Evolutionary conservation across 495 filamentous ascomycete genomes (phyloP).

Genomic region (Aspergillus heteromorphus): DNA sequence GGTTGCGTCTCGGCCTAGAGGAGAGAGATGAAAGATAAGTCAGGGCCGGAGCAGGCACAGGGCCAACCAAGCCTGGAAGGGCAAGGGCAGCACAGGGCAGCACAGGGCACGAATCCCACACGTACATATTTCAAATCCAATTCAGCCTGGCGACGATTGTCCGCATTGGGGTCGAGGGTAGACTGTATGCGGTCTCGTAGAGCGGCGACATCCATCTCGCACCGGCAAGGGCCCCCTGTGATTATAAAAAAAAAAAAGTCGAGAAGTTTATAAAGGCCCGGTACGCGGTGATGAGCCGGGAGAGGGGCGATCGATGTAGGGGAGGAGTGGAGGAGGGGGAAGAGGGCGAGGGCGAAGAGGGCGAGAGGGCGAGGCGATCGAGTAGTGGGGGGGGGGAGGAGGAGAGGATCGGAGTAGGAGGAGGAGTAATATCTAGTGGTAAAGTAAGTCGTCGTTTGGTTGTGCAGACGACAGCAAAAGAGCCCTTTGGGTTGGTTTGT

Average conservation of each 20-base stretch:
- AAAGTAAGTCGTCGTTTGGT: slow-evolving; percentile 5
- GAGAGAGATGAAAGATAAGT: slow-evolving; percentile 5
- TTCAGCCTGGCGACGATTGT: slow-evolving; percentile 80
- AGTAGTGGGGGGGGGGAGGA: slow-evolving; percentile 12
- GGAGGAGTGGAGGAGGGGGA: slow-evolving; percentile 1
- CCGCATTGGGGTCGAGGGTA: slow-evolving; percentile 80
- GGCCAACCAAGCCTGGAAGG: no score
- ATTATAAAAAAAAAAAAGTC: slow-evolving; percentile 26
- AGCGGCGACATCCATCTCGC: slow-evolving; percentile 77
- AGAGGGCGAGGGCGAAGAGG: neutral
- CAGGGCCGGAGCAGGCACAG: slow-evolving; percentile 2
- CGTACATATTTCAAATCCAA: slow-evolving; percentile 89
- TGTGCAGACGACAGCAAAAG: slow-evolving; percentile 16
- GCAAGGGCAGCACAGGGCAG: slow-evolving; percentile 5
- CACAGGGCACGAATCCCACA: slow-evolving; percentile 19
- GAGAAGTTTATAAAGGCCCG: slow-evolving; percentile 23
- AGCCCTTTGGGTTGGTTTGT: slow-evolving; percentile 23
- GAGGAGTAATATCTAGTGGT: no score
- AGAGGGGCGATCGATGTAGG: slow-evolving; percentile 5
- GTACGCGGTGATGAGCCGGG: slow-evolving; percentile 18
- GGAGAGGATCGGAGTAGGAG: slow-evolving; percentile 3
- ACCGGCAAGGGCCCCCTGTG: slow-evolving; percentile 32
- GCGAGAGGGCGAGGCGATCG: slow-evolving; percentile 8
- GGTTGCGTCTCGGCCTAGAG: slow-evolving; percentile 82
- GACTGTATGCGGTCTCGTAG: slow-evolving; percentile 83